phyloP scores from a whole-genome alignment of 306 rosid species.

The Cucurbita moschata region DNA sequence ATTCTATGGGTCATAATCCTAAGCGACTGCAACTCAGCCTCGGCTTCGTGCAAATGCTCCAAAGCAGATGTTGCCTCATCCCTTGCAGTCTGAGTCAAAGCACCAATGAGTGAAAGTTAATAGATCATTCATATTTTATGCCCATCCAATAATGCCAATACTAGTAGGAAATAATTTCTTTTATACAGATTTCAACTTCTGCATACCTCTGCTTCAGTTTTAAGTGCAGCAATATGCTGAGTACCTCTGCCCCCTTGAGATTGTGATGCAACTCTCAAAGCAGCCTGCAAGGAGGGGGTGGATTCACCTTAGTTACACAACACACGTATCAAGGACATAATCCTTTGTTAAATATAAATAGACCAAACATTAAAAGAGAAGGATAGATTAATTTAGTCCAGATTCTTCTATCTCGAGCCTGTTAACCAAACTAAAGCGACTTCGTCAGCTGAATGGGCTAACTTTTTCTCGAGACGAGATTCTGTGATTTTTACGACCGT shows the following conservation, averaged over 20 bases:
- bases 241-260: constrained; percentile 26
- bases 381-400: not conserved
- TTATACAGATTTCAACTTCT: constrained; percentile 35
- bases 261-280: constrained; percentile 47
- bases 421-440: too few relatives aligned
- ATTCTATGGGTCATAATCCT: constrained; percentile 56
- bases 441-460: too few relatives aligned
- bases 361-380: not conserved
- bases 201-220: constrained; percentile 75
- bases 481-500: too few relatives aligned
- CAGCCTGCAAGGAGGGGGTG: constrained; percentile 39
- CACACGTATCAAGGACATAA: not conserved
- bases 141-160: not conserved
- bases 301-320: not conserved
- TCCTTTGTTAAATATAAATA: not conserved
- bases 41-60: constrained; percentile 47
- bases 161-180: not conserved
- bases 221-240: constrained; percentile 23
- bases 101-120: constrained; percentile 7
- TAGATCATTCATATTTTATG: constrained; percentile 4
- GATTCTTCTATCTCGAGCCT: not conserved
- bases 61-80: constrained; percentile 49
- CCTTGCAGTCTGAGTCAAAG: constrained; percentile 32
- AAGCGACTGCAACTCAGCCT: constrained; percentile 29
- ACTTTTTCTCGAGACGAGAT: too few relatives aligned